phyloP scores from a whole-genome alignment of 2,329 filamentous ascomycete species.

The Aureobasidium sp. region DNA sequence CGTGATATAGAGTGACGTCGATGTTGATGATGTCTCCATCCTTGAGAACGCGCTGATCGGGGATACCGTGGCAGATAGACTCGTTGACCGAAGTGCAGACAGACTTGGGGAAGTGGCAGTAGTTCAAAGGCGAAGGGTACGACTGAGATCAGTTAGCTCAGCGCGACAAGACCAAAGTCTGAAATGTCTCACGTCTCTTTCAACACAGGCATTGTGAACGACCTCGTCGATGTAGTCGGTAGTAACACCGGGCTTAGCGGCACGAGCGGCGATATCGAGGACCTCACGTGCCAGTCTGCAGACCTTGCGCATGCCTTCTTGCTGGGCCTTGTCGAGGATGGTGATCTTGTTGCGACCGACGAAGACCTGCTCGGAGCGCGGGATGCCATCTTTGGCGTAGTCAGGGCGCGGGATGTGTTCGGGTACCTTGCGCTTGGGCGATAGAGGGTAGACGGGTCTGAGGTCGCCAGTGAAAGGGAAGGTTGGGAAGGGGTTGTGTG shows the following conservation, averaged over 20 bases:
- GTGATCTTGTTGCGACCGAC: slow-evolving; percentile 69
- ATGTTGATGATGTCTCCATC: slow-evolving; percentile 98
- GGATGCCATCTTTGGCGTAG: slow-evolving; percentile 78
- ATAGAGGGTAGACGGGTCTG: slow-evolving; percentile 66
- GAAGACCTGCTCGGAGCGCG: slow-evolving; percentile 55
- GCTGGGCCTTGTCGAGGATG: slow-evolving; percentile 68
- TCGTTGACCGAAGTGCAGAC: slow-evolving; percentile 96
- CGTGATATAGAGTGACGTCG: slow-evolving; percentile 89
- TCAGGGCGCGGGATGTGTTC: slow-evolving; percentile 76
- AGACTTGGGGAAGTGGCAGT: slow-evolving; percentile 94
- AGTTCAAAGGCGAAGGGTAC: slow-evolving; percentile 91
- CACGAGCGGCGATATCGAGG: slow-evolving; percentile 80
- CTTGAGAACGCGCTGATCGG: slow-evolving; percentile 74
- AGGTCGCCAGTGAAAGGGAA: slow-evolving; percentile 75
- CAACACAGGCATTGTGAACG: slow-evolving; percentile 89
- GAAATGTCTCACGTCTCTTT: slow-evolving; percentile 64
- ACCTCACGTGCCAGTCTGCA: slow-evolving; percentile 84
- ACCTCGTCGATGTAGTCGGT: slow-evolving; percentile 93
- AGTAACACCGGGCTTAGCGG: slow-evolving; percentile 80
- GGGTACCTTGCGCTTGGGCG: slow-evolving; percentile 62
- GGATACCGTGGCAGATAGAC: slow-evolving; percentile 97
- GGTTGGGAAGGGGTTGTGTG: slow-evolving; percentile 85
- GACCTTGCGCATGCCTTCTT: slow-evolving; percentile 87
- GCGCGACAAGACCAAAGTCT: neutral
- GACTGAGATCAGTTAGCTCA: slow-evolving; percentile 46